Base-by-base conservation (phyloP, 2,329 filamentous ascomycete species). In the Lithohypha guttulata region DNA sequence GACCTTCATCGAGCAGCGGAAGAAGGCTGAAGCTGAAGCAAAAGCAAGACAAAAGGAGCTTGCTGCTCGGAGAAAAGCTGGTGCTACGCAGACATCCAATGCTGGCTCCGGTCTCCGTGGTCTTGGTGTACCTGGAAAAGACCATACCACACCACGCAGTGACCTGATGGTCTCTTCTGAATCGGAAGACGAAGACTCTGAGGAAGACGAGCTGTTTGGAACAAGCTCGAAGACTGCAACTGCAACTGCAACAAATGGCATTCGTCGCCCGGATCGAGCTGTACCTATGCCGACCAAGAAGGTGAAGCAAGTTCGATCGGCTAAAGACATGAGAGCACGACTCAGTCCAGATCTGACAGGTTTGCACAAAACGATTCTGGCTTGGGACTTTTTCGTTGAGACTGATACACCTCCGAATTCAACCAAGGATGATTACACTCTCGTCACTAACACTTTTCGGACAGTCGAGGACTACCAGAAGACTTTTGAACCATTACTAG, bases 301-400 rank as follows among this genome's bases (percentile, higher is more conserved):
- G 64, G 67, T 76, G 49, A 83, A 84, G 57, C 75, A 85, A 36
- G 70, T 80, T 46, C 77, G 89, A 34, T 89, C 86, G 11, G 77
- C 81, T 31, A 93, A 93, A 60, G 91, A 98, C 61, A 89, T 95
- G 77, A 81, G 89, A 51, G 89, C 91, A 47, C 81, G 91, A 46
- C 70, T 98, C 43, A 82, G 87, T 21, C 91, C 93, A 6, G 84
- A 93, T 49, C 81, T 98, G 62, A 81, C 85, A 25, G 70, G 76
- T 11, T 64, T 98, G 20, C 91, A 96, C 57, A 79, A 82, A 52
- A 80, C 80, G 13, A 85, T 98, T 35, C 73, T 98, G 2, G 75
- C 81, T 41, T 98, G 91, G 91, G 84, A 98, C 49, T 93, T 93
- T 49, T 98, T 95, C 59, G 83, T 94, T 53, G 68, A 77, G 31